Evolutionary conservation across 345 rosid species (phyloP).

Genomic region (Carallia pectinifolia): DNA sequence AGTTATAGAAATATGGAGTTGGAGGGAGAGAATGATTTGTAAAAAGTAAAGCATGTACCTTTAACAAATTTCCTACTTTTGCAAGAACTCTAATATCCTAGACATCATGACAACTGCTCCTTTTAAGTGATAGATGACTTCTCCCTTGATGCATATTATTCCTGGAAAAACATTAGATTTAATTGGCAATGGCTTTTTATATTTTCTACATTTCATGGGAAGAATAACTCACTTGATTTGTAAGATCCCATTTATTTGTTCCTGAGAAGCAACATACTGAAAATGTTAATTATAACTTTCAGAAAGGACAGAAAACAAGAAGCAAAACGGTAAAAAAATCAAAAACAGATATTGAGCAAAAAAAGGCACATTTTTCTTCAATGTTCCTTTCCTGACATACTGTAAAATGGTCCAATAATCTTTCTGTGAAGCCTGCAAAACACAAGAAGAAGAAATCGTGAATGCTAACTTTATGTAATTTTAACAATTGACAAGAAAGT

Average conservation of each 20-base stretch:
- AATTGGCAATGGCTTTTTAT: conserved; percentile 6
- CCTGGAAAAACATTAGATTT: conserved; percentile 20
- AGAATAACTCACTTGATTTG: conserved; percentile 70
- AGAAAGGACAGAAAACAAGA: conserved; percentile 10
- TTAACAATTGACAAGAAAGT: too few relatives aligned
- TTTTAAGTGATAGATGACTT: conserved; percentile 77
- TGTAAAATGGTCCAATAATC: conserved; percentile 78
- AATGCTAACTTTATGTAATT: too few relatives aligned
- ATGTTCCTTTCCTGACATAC: conserved; percentile 60
- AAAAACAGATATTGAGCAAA: neutral
- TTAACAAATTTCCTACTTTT: conserved; percentile 81
- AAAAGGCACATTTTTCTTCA: conserved; percentile 75
- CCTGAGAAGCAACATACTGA: conserved; percentile 71
- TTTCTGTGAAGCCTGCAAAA: conserved; percentile 73
- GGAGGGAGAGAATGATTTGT: conserved; percentile 2
- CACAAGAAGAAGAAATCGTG: neutral
- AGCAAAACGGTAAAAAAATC: neutral
- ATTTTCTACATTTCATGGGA: neutral
- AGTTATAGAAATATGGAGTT: conserved; percentile 9
- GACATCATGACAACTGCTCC: conserved; percentile 80
- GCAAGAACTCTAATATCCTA: conserved; percentile 97
- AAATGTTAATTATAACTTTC: conserved; percentile 28
- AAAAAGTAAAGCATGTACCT: conserved; percentile 46
- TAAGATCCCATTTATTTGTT: conserved; percentile 50
- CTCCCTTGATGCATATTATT: conserved; percentile 67